A percentile compares a stretch with the other conserved stretches of the same genome.
phyloP scores from a whole-genome alignment of 164 flowering plant genomes.

The Nymphaea thermarum region DNA sequence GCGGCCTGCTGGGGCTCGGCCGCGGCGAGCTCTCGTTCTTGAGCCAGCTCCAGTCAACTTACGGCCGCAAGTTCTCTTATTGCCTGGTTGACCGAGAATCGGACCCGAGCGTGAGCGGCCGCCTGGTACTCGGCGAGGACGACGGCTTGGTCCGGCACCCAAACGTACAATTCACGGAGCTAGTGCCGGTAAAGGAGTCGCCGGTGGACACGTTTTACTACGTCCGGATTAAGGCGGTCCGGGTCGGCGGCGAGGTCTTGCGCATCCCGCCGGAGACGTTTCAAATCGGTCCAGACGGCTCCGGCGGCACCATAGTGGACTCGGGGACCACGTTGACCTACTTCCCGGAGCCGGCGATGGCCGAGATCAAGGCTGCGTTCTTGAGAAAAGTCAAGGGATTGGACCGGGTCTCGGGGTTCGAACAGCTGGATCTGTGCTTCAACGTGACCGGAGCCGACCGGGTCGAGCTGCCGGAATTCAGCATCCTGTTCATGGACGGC shows the following conservation, averaged over 20 bases:
- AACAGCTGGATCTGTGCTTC: conserved; percentile 63
- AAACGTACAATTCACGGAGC: conserved; percentile 57
- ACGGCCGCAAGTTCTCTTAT: conserved; percentile 88
- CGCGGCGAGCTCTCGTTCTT: conserved; percentile 85
- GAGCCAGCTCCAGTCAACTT: conserved; percentile 64
- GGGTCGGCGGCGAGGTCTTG: conserved; percentile 65
- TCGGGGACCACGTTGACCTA: conserved; percentile 91
- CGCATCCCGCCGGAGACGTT: conserved; percentile 60
- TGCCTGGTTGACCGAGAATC: conserved; percentile 86
- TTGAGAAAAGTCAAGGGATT: conserved; percentile 40
- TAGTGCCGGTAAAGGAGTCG: conserved; percentile 45
- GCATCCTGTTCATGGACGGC: conserved; percentile 60
- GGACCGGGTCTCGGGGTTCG: conserved; percentile 40
- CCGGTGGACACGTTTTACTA: conserved; percentile 82
- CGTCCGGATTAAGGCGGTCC: conserved; percentile 43
- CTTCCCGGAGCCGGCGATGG: conserved; percentile 69
- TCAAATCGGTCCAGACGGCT: conserved; percentile 42
- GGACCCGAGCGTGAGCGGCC: conserved; percentile 66
- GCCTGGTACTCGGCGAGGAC: conserved; percentile 81
- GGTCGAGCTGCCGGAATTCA: conserved; percentile 58
- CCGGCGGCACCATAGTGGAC: conserved; percentile 80
- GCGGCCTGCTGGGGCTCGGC: conserved; percentile 85
- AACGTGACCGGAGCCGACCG: conserved; percentile 69
- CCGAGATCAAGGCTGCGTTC: conserved; percentile 57
- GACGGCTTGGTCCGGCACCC: conserved; percentile 35